phyloP scores from a whole-genome alignment of 768 basidiomycete species.

The Coprinellus micaceus region DNA sequence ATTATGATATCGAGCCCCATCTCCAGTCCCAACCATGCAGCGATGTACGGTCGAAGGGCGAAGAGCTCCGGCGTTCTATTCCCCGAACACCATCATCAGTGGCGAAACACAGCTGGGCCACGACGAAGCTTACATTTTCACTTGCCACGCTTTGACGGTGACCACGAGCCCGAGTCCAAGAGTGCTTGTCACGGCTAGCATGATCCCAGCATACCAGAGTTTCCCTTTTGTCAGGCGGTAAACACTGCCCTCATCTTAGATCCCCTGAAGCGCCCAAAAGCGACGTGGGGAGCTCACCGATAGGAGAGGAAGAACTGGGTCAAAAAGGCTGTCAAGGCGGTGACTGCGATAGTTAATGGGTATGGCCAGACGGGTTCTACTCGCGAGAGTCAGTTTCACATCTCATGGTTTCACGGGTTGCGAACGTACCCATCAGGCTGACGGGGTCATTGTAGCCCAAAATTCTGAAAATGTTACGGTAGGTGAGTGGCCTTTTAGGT shows the following conservation, averaged over 20 bases:
- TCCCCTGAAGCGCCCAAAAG: constrained; percentile 13
- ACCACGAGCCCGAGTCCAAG: constrained; percentile 35
- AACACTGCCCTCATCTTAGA: constrained; percentile 10
- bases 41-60: background rate
- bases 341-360: constrained; percentile 43
- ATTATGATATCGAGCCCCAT: constrained; percentile 39
- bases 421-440: constrained; percentile 23
- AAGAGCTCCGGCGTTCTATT: background rate
- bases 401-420: background rate
- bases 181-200: constrained; percentile 22
- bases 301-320: constrained; percentile 45
- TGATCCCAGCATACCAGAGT: background rate
- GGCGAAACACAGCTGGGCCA: background rate
- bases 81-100: too few relatives aligned
- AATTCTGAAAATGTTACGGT: constrained; percentile 20
- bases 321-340: constrained; percentile 40
- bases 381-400: background rate
- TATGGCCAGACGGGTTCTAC: constrained; percentile 43
- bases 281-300: constrained; percentile 21
- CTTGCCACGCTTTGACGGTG: constrained; percentile 4
- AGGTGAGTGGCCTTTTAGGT: background rate
- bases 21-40: constrained; percentile 40
- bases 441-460: constrained; percentile 30
- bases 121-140: constrained; percentile 2
- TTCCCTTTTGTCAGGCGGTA: constrained; percentile 24